These are phyloP conservation scores for Sarocladium strictum DNA, from an alignment of 2,329 filamentous ascomycete species.

Conservation along the genomic window DNA sequence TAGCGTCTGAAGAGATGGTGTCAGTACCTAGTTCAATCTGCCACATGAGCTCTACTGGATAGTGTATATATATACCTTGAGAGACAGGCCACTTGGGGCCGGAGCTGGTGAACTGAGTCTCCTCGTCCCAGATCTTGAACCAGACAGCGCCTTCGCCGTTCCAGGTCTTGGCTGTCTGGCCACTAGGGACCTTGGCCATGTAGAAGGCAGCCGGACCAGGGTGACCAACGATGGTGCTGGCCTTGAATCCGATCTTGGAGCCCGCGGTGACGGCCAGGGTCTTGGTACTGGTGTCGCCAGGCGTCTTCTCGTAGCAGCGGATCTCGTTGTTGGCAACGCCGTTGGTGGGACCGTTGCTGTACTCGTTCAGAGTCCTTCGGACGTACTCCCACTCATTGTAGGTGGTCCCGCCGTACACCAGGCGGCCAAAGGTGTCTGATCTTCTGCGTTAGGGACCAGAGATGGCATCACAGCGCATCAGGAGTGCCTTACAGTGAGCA, in stretches of 20 bases:
- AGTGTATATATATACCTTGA: slow-evolving; percentile 21
- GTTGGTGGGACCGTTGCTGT: slow-evolving; percentile 42
- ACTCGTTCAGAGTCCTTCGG: slow-evolving; percentile 42
- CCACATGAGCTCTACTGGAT: no score
- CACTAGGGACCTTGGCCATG: slow-evolving; percentile 27
- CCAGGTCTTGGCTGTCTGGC: slow-evolving; percentile 29
- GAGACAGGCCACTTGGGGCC: slow-evolving; percentile 33
- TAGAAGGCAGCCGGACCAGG: slow-evolving; percentile 30
- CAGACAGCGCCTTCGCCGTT: slow-evolving; percentile 26
- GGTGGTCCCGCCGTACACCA: slow-evolving; percentile 23
- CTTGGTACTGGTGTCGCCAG: slow-evolving; percentile 36
- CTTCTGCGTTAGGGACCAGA: not conserved
- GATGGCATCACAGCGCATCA: not conserved
- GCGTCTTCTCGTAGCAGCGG: slow-evolving; percentile 42
- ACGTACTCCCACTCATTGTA: slow-evolving; percentile 40
- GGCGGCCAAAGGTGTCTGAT: slow-evolving; percentile 35
- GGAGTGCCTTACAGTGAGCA: slow-evolving; percentile 31
- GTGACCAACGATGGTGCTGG: slow-evolving; percentile 35
- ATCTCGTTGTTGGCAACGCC: slow-evolving; percentile 40
- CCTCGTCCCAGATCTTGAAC: slow-evolving; percentile 40
- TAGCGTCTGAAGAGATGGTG: slow-evolving; percentile 17
- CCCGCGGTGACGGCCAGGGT: slow-evolving; percentile 26
- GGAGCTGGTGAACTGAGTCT: slow-evolving; percentile 27
- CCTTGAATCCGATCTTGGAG: slow-evolving; percentile 22
- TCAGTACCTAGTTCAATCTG: not conserved